A percentile compares a stretch with the other conserved stretches of the same genome.
phyloP scores from a whole-genome alignment of 352 stramenopile genomes.

The Pythium aquatile region DNA sequence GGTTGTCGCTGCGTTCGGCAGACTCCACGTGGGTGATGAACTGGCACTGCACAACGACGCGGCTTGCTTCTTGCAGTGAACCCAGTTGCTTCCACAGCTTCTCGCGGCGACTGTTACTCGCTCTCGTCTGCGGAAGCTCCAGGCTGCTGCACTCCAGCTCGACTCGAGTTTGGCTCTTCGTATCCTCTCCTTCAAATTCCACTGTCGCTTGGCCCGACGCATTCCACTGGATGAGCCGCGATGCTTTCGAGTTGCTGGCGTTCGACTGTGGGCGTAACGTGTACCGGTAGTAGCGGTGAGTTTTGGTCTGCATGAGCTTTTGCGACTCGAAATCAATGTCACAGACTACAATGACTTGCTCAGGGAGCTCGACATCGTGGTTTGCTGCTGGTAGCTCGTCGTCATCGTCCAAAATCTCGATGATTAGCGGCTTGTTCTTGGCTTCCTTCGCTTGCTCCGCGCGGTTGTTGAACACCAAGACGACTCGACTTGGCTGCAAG shows the following conservation, averaged over 20 bases:
- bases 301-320: slow-evolving; percentile 58
- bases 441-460: not conserved
- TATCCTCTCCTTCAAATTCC: slow-evolving; percentile 27
- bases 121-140: slow-evolving; percentile 33
- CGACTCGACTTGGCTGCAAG: slow-evolving; percentile 32
- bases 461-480: slow-evolving; percentile 46
- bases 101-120: not conserved
- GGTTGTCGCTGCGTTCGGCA: slow-evolving; percentile 18
- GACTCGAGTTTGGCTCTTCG: slow-evolving; percentile 10
- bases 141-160: slow-evolving; percentile 41
- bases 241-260: not conserved
- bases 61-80: slow-evolving; percentile 58
- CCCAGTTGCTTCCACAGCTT: slow-evolving; percentile 79
- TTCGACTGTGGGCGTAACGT: slow-evolving; percentile 25
- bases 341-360: slow-evolving; percentile 38
- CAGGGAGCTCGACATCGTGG: slow-evolving; percentile 3
- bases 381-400: slow-evolving; percentile 13
- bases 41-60: slow-evolving; percentile 76
- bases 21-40: slow-evolving; percentile 27
- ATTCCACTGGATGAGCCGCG: slow-evolving; percentile 30
- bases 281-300: slow-evolving; percentile 63
- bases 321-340: slow-evolving; percentile 39
- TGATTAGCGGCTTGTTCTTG: slow-evolving; percentile 53
- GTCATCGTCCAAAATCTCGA: slow-evolving; percentile 50
- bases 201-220: slow-evolving; percentile 38